Evolutionary conservation across 176 grass and related monocot genomes (phyloP), one percentile per base, ranked within the genome.

Genomic region (Juncus effusus): DNA sequence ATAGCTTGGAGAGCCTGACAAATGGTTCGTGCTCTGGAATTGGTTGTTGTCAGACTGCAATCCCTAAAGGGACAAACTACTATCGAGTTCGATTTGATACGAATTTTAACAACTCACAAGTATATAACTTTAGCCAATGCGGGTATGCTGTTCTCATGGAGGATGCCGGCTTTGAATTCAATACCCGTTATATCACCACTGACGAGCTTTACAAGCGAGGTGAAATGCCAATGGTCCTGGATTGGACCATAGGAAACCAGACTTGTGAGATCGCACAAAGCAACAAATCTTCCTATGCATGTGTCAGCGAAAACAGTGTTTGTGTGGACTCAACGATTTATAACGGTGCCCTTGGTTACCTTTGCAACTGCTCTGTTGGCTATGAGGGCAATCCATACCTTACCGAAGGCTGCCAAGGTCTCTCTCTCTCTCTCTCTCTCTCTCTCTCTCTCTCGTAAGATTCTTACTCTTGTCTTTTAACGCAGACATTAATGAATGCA

Each of bases 381-480:
- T 78, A 69, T 9, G 7, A 62, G 69, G 76, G 76, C 40, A 78
- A 78, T 62, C 56, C 76, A 12, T 78, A 62, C 40, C 41, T 78
- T 11, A 10, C 28, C 1, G 4, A 15, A 49, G 76, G 76, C 3
- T 78, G 65, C 37, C 76, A 61, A 78, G 76, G 76, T 67, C 10
- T 64, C 0, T 51, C 16, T 67, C 19, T 13, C 19, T 64, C 2
- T 64, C 12, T n/a, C 3, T 67, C 64, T 61, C 59, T 39, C 13
- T 16, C 28, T 59, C 28, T 6, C n/a, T n/a, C n/a, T 6, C n/a
- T n/a, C n/a, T 28, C 13, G 14, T 60, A 1, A 16, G n/a, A 3
- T 15, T 47, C 15, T 2, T 36, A 35, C 7, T 0, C 10, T 60
- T 10, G 13, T 12, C 13, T 35, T 6, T 16, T 59, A 6, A 14